These are phyloP conservation scores for Neonectria faginata DNA, from an alignment of 2,329 filamentous ascomycete genomes.

Conservation along the genomic window DNA sequence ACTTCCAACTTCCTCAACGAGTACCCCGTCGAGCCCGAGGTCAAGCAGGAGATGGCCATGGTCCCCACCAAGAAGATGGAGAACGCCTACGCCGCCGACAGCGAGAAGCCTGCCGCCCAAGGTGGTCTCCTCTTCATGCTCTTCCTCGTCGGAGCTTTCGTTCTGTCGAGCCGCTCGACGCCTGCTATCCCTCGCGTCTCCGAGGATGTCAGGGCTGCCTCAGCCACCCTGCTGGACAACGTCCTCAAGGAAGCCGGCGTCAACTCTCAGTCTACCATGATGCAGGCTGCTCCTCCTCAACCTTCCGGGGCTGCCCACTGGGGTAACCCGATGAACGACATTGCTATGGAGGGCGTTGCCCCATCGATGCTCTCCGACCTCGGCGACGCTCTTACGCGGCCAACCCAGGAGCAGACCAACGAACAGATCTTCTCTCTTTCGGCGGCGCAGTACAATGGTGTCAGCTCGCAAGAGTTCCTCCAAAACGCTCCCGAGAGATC, in stretches of 20 bases:
- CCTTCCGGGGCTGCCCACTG: slow-evolving; percentile 60
- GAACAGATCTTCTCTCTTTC: slow-evolving; percentile 91
- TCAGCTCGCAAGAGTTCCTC: slow-evolving; percentile 75
- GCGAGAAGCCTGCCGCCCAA: slow-evolving; percentile 77
- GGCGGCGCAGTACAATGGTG: slow-evolving; percentile 86
- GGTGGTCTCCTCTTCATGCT: slow-evolving; percentile 92
- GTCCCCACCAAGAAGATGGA: slow-evolving; percentile 65
- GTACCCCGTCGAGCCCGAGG: slow-evolving; percentile 71
- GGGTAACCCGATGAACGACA: slow-evolving; percentile 56
- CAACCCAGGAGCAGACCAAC: slow-evolving; percentile 85
- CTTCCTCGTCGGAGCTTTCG: slow-evolving; percentile 94
- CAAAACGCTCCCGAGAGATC: slow-evolving; percentile 65
- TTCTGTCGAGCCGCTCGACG: slow-evolving; percentile 84
- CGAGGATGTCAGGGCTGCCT: slow-evolving; percentile 83
- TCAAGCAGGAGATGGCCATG: slow-evolving; percentile 70
- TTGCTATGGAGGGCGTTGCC: slow-evolving; percentile 54
- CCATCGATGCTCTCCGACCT: slow-evolving; percentile 74
- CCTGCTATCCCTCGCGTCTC: slow-evolving; percentile 81
- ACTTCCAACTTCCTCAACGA: slow-evolving; percentile 78
- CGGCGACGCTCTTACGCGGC: slow-evolving; percentile 76
- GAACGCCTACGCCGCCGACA: slow-evolving; percentile 59
- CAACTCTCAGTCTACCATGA: slow-evolving; percentile 54
- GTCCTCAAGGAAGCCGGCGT: slow-evolving; percentile 85
- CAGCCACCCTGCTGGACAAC: slow-evolving; percentile 80
- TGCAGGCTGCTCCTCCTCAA: slow-evolving; percentile 62